A percentile compares a stretch with the other conserved stretches of the same genome.
Evolutionary conservation across 768 basidiomycete genomes (phyloP).

Genomic region (Cantharellus anzutake): DNA sequence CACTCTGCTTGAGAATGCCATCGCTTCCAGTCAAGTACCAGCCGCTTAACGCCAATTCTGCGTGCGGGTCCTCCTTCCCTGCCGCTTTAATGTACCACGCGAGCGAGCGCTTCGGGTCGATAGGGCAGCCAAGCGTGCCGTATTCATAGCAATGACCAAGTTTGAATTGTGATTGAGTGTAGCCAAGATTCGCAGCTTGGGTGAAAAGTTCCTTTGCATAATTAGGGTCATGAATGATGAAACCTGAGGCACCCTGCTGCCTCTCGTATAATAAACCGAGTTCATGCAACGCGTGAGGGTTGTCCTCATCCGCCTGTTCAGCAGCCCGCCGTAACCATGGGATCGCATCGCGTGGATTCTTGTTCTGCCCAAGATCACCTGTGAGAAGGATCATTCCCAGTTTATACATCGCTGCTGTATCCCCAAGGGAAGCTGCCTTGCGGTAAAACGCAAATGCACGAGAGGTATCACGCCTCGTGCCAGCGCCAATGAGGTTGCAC

Average conservation of each 20-base stretch:
- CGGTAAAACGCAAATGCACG: constrained; percentile 92
- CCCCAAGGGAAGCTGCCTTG: constrained; percentile 88
- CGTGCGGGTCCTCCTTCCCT: constrained; percentile 87
- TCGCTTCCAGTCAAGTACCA: constrained; percentile 98
- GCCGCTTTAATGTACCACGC: constrained; percentile 99
- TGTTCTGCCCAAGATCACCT: constrained; percentile 62
- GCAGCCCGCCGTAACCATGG: constrained; percentile 90
- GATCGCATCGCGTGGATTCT: constrained; percentile 79
- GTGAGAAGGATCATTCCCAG: constrained; percentile 94
- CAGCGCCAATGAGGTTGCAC: constrained; percentile 96
- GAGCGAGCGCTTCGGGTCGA: constrained; percentile 85
- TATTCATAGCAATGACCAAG: constrained; percentile 93
- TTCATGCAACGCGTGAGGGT: constrained; percentile 93
- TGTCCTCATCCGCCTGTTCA: constrained; percentile 93
- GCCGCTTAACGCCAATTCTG: constrained; percentile 87
- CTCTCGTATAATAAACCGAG: constrained; percentile 70
- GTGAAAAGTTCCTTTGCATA: constrained; percentile 77
- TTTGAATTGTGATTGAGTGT: constrained; percentile 87
- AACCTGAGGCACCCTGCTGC: constrained; percentile 31
- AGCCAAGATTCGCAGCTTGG: constrained; percentile 83
- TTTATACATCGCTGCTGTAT: constrained; percentile 98
- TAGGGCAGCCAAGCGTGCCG: constrained; percentile 68
- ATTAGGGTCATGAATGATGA: constrained; percentile 61
- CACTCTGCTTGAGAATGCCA: constrained; percentile 90
- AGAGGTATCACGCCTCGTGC: constrained; percentile 71